Base-by-base conservation (phyloP, 352 stramenopile genomes). In the Phytophthora cajani region DNA sequence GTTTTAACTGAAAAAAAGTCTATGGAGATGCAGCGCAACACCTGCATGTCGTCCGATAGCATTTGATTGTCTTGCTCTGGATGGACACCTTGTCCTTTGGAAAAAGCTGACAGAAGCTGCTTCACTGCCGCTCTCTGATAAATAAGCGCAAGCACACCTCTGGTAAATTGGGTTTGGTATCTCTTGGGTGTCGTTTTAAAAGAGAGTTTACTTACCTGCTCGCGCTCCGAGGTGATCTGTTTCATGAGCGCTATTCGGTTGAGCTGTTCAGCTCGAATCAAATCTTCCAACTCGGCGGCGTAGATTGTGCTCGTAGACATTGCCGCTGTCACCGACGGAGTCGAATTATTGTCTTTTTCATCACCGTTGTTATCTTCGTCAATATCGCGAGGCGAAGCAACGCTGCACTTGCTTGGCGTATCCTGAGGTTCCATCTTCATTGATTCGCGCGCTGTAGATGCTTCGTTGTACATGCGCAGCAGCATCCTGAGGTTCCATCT, bases 401-500 rank as follows among this genome's bases (percentile, higher is more conserved):
- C 6, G 14, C 23, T 52, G n/a, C 25, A 46, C 11, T 70, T 74
- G 49, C 23, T 61, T 65, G 59, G 27, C 49, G 46, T 69, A 32
- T 25, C 5, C 33, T 62, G 33, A 30, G 50, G 3, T 6, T 38
- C 36, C 1, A 49, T 21, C 16, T 54, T 87, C 30, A 62, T 77
- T 1, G 52, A 55, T n/a, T 70, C 62, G 62, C 38, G 50, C 5
- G 74, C 64, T 1, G 70, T 57, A 40, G 69, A 84, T 2, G 85
- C 75, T 9, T 92, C 81, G 19, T 92, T 94, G 68, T 87, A 88
- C 57, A 91, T 82, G 0, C 79, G 80, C 50, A 94, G 40, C 12
- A 94, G 62, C 5, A 85, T 21, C 16, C 33, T 62, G 33, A 30
- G 50, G 3, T 6, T 38, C 36, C 1, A 49, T 21, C 16, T 54